Evolutionary conservation across 192 early-diverging fungal species (phyloP).

Genomic region (Coemansia sp.): DNA sequence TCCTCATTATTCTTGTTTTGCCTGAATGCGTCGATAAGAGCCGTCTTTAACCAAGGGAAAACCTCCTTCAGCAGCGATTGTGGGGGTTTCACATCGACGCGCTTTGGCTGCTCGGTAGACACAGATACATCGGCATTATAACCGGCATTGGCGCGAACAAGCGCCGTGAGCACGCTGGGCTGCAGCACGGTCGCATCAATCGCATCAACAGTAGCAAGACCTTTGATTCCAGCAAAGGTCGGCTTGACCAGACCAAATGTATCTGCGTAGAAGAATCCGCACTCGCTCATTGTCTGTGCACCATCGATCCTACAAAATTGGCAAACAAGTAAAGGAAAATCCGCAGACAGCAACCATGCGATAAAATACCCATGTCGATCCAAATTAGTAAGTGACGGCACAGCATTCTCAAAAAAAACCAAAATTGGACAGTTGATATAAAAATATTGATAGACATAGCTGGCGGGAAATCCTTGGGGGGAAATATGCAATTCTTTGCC

Average conservation of each 20-base stretch:
- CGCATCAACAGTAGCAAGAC: conserved; percentile 28
- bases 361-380: conserved; percentile 1
- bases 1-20: conserved; percentile 41
- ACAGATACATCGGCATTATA: conserved; percentile 6
- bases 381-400: conserved; percentile 8
- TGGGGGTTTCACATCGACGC: conserved; percentile 33
- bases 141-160: conserved; percentile 41
- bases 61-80: conserved; percentile 35
- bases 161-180: conserved; percentile 23
- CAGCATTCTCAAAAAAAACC: background rate
- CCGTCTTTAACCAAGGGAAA: conserved; percentile 45
- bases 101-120: conserved; percentile 15
- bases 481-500: background rate
- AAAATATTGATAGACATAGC: background rate
- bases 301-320: conserved; percentile 33
- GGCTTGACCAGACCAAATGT: conserved; percentile 31
- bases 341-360: background rate
- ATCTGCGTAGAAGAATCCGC: conserved; percentile 48
- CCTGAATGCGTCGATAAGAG: conserved; percentile 27
- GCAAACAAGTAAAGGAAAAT: conserved; percentile 8
- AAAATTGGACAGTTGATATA: background rate
- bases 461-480: background rate
- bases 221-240: conserved; percentile 34
- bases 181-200: conserved; percentile 18
- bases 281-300: conserved; percentile 33